Conservation (phyloP, 2,329 filamentous ascomycete species). For the Stagonosporopsis cucurbitacearum region DNA sequence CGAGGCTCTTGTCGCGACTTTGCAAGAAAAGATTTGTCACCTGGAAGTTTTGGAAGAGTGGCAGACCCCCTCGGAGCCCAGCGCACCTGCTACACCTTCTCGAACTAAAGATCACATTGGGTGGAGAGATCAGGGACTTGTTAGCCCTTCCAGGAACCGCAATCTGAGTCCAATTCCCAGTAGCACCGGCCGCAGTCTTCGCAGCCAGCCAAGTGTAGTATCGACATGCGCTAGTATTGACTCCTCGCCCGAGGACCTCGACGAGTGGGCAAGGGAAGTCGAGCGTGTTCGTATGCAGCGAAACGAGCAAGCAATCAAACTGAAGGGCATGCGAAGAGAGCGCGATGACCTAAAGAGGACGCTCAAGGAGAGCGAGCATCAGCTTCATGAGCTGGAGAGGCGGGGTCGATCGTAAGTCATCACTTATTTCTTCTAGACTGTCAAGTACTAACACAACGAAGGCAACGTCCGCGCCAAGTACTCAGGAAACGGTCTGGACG, state of each 20-base stretch:
- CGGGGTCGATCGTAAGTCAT: constrained; percentile 13
- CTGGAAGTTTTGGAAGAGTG: constrained; percentile 37
- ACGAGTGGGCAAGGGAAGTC: constrained; percentile 42
- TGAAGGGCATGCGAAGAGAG: constrained; percentile 42
- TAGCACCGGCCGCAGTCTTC: constrained; percentile 19
- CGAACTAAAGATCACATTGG: constrained; percentile 16
- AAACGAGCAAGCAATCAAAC: constrained; percentile 41
- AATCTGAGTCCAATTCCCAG: constrained; percentile 14
- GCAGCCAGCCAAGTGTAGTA: constrained; percentile 25
- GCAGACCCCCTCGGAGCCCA: constrained; percentile 20
- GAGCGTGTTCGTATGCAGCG: constrained; percentile 44
- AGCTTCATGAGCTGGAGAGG: constrained; percentile 41
- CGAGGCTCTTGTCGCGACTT: constrained; percentile 36
- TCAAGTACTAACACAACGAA: background rate
- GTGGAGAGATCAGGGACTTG: constrained; percentile 19
- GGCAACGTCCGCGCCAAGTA: constrained; percentile 24
- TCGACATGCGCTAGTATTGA: constrained; percentile 28
- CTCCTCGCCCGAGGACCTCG: constrained; percentile 29
- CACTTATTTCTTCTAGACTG: background rate
- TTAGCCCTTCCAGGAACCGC: constrained; percentile 18
- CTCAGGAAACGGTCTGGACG: constrained; percentile 23
- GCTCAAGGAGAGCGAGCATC: constrained; percentile 40
- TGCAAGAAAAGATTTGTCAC: constrained; percentile 41
- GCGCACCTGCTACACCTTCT: constrained; percentile 12
- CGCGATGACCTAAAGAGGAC: constrained; percentile 40